Base-by-base conservation (phyloP, 208 protist genomes). In the Trypanosoma lewisi region DNA sequence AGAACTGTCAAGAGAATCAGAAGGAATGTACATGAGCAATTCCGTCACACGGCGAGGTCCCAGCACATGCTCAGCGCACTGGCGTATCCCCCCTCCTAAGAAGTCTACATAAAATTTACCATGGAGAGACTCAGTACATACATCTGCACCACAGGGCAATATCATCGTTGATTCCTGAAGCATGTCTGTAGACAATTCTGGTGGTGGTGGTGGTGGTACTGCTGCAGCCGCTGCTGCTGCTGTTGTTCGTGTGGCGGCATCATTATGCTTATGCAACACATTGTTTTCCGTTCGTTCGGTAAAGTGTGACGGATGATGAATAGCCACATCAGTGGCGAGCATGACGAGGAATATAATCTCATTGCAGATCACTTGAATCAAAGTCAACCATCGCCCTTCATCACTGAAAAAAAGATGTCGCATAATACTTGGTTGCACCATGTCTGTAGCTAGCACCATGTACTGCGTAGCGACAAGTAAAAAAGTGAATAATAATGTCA, bases 391-490 rank as follows among this genome's bases (percentile, higher is more conserved):
- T 25, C 12, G 16, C 19, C 30, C 34, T 23, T 48, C 53, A 33
- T 59, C 59, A 39, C 67, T 44, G 0, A 73, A 60, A 30, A 73
- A 67, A 9, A 73, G 50, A 39, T 31, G 56, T n/a, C 7, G 36
- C 25, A 66, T n/a, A 5, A 61, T 27, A n/a, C 0, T 12, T 27
- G 60, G 36, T 12, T 61, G 49, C 5, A 42, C 36, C 4, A 9
- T 3, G 5, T 50, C 30, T 23, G 60, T 67, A 8, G 60, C 59
- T 2, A 62, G 21, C 31, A 73, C 52, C 4, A 73, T 34, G 33
- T 61, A 73, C 45, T 73, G 67, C n/a, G 36, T 6, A 31, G 17
- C 14, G 16, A 67, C 41, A 30, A 67, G 12, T 4, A 54, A 14
- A 53, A 55, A 53, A 21, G 42, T 61, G 1, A 73, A 33, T 8